Evolutionary conservation across 2,329 filamentous ascomycete species (phyloP).

Genomic region (Colletotrichum orchidophilum): DNA sequence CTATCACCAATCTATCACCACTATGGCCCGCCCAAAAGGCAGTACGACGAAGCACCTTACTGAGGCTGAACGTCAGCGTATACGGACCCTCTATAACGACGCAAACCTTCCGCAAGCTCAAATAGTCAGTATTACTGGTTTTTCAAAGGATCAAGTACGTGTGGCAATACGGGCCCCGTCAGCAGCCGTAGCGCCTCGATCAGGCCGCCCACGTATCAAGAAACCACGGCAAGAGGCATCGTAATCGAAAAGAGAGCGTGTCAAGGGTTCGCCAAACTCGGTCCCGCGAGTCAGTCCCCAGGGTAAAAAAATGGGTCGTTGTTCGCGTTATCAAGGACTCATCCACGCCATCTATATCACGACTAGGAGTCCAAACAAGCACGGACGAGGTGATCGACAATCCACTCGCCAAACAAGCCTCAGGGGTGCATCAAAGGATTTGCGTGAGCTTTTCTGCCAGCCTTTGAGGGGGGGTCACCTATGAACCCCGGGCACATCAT

Average conservation of each 20-base stretch:
- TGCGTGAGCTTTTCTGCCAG: neutral
- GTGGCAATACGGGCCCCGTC: too few species aligned
- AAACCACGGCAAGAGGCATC: too few species aligned
- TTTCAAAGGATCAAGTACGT: too few species aligned
- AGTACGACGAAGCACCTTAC: too few species aligned
- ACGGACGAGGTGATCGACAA: neutral
- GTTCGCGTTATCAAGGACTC: neutral
- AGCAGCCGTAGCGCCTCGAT: too few species aligned
- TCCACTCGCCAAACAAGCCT: neutral
- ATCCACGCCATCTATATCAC: neutral
- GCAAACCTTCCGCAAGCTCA: too few species aligned
- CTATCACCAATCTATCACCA: too few species aligned
- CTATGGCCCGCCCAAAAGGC: too few species aligned
- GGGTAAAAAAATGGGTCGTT: neutral
- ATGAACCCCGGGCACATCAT: neutral
- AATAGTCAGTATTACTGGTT: too few species aligned
- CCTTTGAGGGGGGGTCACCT: neutral
- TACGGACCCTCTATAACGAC: too few species aligned
- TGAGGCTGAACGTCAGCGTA: too few species aligned
- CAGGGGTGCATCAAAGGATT: neutral
- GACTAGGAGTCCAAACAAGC: neutral
- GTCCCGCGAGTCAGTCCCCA: neutral
- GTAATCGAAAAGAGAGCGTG: neutral
- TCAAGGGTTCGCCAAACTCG: neutral
- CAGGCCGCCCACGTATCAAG: too few species aligned